Evolutionary conservation across 768 basidiomycete genomes (phyloP).

Genomic region (Gymnopilus junonius): DNA sequence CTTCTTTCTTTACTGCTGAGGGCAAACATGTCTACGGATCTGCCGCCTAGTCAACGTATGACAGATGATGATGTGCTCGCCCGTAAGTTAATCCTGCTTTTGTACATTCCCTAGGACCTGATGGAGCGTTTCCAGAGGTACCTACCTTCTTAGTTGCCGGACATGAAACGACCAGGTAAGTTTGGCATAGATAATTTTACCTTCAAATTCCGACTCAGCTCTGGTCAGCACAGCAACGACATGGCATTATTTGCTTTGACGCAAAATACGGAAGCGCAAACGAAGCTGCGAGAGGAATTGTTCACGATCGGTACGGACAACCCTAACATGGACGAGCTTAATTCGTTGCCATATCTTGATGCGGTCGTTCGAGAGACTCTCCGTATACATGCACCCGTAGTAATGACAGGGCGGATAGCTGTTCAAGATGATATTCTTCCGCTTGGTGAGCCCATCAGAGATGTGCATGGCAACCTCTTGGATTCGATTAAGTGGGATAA

Average conservation of each 20-base stretch:
- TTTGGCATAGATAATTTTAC: background rate
- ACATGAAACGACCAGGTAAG: slow-evolving; percentile 59
- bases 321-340: slow-evolving; percentile 73
- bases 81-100: slow-evolving; percentile 40
- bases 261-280: slow-evolving; percentile 51
- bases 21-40: slow-evolving; percentile 67
- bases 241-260: slow-evolving; percentile 64
- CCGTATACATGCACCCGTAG: slow-evolving; percentile 58
- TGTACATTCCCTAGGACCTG: background rate
- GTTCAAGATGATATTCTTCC: slow-evolving; percentile 59
- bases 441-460: slow-evolving; percentile 47
- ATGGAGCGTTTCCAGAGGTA: slow-evolving; percentile 46
- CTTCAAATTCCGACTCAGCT: background rate
- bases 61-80: slow-evolving; percentile 65
- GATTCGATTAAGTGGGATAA: slow-evolving; percentile 35
- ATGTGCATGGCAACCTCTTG: slow-evolving; percentile 44
- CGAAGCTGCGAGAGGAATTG: slow-evolving; percentile 62
- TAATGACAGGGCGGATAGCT: slow-evolving; percentile 45
- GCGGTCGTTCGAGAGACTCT: slow-evolving; percentile 63
- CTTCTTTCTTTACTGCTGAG: slow-evolving; percentile 62
- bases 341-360: slow-evolving; percentile 72
- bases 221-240: slow-evolving; percentile 43
- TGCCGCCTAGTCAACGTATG: slow-evolving; percentile 57
- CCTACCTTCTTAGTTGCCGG: slow-evolving; percentile 66
- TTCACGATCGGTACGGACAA: slow-evolving; percentile 52